Conservation (phyloP, 768 basidiomycete genomes). For the Russula griseocarnosa region DNA sequence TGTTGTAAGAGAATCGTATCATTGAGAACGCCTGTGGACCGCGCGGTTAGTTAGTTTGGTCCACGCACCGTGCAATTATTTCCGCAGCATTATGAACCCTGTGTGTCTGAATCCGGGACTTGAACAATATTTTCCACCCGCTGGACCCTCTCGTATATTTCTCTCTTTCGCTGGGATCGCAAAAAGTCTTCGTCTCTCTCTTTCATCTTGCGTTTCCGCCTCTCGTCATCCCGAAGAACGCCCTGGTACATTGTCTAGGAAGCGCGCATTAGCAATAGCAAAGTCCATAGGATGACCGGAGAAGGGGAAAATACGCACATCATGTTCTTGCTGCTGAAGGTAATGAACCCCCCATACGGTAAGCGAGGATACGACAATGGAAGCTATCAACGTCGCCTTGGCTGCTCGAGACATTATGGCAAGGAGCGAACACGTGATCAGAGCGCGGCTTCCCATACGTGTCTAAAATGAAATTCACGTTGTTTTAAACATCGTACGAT, state of each 20-base stretch:
- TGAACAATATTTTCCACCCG: constrained; percentile 25
- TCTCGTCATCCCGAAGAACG: constrained; percentile 83
- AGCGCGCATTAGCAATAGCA: background rate
- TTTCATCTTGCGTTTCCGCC: constrained; percentile 64
- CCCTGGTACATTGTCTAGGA: constrained; percentile 85
- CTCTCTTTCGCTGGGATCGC: constrained; percentile 59
- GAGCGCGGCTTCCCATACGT: background rate
- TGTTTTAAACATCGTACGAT: constrained; percentile 5
- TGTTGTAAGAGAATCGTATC: background rate
- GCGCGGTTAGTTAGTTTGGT: background rate
- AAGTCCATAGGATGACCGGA: background rate
- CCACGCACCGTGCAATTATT: background rate
- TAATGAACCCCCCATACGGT: constrained; percentile 90
- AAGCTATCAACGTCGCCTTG: constrained; percentile 66
- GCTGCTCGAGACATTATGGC: constrained; percentile 58
- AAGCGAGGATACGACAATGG: constrained; percentile 57
- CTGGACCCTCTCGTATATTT: constrained; percentile 59
- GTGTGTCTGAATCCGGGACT: background rate
- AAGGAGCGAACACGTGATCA: constrained; percentile 9
- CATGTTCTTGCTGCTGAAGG: constrained; percentile 77
- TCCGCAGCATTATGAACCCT: background rate
- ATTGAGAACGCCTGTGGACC: background rate
- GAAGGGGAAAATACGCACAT: constrained; percentile 49
- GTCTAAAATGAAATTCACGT: background rate
- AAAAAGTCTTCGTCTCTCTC: constrained; percentile 60